These are phyloP conservation scores for Trichoderma sp. DNA, from an alignment of 2,329 filamentous ascomycete genomes.

Conservation along the genomic window DNA sequence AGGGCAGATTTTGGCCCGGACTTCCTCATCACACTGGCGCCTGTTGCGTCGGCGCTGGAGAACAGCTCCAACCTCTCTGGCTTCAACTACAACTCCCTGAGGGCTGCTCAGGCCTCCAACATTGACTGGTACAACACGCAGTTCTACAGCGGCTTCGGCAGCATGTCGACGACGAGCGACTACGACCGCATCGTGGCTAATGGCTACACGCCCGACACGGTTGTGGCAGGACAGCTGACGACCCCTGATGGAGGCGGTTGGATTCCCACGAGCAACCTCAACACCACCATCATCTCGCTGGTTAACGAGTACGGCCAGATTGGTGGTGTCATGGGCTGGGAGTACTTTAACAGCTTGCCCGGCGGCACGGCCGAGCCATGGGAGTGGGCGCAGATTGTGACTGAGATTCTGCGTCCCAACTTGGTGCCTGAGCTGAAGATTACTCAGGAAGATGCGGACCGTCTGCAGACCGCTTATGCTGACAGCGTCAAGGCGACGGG, in stretches of 20 bases:
- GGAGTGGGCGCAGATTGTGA: slow-evolving; percentile 64
- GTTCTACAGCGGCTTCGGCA: slow-evolving; percentile 85
- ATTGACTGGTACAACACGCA: slow-evolving; percentile 85
- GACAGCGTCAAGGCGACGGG: slow-evolving; percentile 6
- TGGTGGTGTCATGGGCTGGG: slow-evolving; percentile 88
- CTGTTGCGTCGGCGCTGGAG: slow-evolving; percentile 71
- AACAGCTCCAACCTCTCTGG: slow-evolving; percentile 65
- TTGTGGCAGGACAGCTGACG: slow-evolving; percentile 77
- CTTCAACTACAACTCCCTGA: slow-evolving; percentile 72
- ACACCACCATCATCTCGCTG: slow-evolving; percentile 41
- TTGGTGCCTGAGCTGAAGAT: slow-evolving; percentile 21
- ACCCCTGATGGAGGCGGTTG: slow-evolving; percentile 59
- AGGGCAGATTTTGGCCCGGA: slow-evolving; percentile 63
- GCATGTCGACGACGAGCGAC: slow-evolving; percentile 39
- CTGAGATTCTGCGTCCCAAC: slow-evolving; percentile 30
- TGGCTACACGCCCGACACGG: slow-evolving; percentile 67
- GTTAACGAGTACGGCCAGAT: slow-evolving; percentile 59
- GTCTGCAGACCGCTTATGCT: slow-evolving; percentile 20
- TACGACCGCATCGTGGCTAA: slow-evolving; percentile 49
- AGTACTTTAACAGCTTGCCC: slow-evolving; percentile 69
- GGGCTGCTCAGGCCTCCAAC: slow-evolving; percentile 57
- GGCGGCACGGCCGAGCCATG: slow-evolving; percentile 59
- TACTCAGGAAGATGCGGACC: slow-evolving; percentile 19
- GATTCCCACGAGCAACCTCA: slow-evolving; percentile 45
- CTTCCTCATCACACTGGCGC: slow-evolving; percentile 76